A percentile compares a stretch with the other conserved stretches of the same genome.
Evolutionary conservation across 2,329 filamentous ascomycete species (phyloP).

Genomic region (Aspergillus brasiliensis): DNA sequence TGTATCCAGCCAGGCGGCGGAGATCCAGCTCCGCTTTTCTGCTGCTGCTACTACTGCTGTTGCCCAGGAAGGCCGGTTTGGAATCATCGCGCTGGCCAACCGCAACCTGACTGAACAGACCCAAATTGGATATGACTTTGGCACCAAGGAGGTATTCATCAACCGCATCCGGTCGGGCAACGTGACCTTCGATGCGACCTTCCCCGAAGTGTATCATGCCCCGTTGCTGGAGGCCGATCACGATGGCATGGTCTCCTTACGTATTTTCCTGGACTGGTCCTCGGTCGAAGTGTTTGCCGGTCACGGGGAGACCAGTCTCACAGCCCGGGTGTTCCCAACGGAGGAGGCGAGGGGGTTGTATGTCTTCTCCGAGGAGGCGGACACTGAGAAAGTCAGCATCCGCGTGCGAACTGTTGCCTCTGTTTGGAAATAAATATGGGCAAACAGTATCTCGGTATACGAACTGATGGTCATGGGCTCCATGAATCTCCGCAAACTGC

Average conservation of each 20-base stretch:
- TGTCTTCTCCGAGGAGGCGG: conserved; percentile 21
- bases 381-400: conserved; percentile 12
- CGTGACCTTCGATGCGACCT: conserved; percentile 25
- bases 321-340: conserved; percentile 30
- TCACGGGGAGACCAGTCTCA: conserved; percentile 28
- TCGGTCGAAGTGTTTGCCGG: conserved; percentile 33
- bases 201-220: conserved; percentile 23
- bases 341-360: conserved; percentile 15
- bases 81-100: conserved; percentile 23
- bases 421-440: not conserved
- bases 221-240: conserved; percentile 14
- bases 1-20: conserved; percentile 20
- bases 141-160: conserved; percentile 24
- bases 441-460: no score
- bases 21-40: conserved; percentile 24
- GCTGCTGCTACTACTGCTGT: not conserved
- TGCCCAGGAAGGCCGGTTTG: conserved; percentile 14
- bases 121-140: conserved; percentile 31
- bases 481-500: no score
- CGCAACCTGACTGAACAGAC: conserved; percentile 24
- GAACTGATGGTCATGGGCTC: no score
- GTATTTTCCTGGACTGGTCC: conserved; percentile 33
- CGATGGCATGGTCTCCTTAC: conserved; percentile 22
- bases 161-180: conserved; percentile 27
- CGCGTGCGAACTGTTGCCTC: not conserved